Evolutionary conservation across 2,329 filamentous ascomycete genomes (phyloP), one percentile per base, ranked within the genome.

Genomic region (Lachnum nothofagi): DNA sequence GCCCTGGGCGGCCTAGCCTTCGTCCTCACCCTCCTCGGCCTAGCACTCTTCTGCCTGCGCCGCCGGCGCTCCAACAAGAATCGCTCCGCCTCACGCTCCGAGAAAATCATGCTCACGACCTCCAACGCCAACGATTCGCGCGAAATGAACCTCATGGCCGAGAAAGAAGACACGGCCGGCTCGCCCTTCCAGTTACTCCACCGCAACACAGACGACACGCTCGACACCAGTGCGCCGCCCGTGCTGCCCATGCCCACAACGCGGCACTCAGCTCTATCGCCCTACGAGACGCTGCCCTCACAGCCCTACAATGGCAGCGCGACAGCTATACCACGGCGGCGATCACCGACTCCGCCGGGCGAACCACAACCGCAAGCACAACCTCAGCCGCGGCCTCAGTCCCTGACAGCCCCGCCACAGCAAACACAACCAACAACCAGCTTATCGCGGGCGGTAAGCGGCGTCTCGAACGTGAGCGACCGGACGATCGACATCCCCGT

Each of bases 161-260:
- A 61, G 34, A 60, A 61, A 48, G 56, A 59, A 35, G n/a, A n/a
- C n/a, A n/a, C n/a, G n/a, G 20, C 43, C 34, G 7, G 19, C 20
- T 20, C 40, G 37, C 8, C 17, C 37, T 19, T 40, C 42, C 27
- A 20, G 14, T 27, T 25, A 14, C 33, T 10, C 20, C 20, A 12
- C 37, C 12, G 25, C 6, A 12, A 27, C 25, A 27, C 25, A 16
- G 37, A 22, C 20, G 5, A 22, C 20, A 39, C 16, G 10, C 10
- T 23, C 37, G 19, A 19, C 34, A 24, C 23, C 27, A 14, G 22
- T 37, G 39, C 16, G 35, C 37, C 22, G 31, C 31, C 39, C 41
- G 8, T 39, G 9, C 37, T 39, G 37, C 37, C 37, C 41, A 27
- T 49, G 42, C 12, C 54, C 40, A 27, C 51, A 54, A 46, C 44